A percentile compares a stretch with the other conserved stretches of the same genome.
phyloP scores from a whole-genome alignment of 148 eudicot genomes.

The Chenopodium suecicum region DNA sequence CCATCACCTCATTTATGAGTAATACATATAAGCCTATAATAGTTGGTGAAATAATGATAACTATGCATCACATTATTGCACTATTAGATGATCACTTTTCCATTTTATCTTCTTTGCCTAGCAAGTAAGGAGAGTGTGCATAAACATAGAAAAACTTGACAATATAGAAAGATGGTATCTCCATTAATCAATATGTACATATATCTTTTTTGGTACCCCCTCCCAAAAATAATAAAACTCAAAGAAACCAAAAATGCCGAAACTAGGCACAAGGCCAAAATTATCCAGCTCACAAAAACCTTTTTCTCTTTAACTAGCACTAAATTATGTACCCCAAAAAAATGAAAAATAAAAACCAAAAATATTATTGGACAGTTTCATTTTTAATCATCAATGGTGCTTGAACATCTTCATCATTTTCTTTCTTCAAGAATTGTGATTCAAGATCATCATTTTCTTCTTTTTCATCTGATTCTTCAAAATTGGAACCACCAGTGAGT shows the following conservation, averaged over 20 bases:
- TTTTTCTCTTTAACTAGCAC: neutral
- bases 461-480: neutral
- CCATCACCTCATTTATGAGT: constrained; percentile 13
- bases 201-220: neutral
- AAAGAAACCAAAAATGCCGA: constrained; percentile 14
- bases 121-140: constrained; percentile 1
- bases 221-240: neutral
- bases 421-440: constrained; percentile 6
- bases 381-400: neutral
- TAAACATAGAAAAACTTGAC: neutral
- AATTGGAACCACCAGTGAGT: constrained; percentile 23
- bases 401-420: neutral
- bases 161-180: constrained; percentile 2
- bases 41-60: constrained; percentile 4
- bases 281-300: constrained; percentile 6
- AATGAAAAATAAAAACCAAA: neutral
- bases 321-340: constrained; percentile 24
- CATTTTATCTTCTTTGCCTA: neutral
- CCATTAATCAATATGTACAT: constrained; percentile 3
- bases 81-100: neutral
- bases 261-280: constrained; percentile 16
- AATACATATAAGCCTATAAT: neutral
- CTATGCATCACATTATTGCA: neutral
- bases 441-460: constrained; percentile 13
- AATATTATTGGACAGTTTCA: constrained; percentile 12